These are phyloP conservation scores for Lachnellula subtilissima DNA, from an alignment of 2,329 filamentous ascomycete genomes.

Conservation along the genomic window DNA sequence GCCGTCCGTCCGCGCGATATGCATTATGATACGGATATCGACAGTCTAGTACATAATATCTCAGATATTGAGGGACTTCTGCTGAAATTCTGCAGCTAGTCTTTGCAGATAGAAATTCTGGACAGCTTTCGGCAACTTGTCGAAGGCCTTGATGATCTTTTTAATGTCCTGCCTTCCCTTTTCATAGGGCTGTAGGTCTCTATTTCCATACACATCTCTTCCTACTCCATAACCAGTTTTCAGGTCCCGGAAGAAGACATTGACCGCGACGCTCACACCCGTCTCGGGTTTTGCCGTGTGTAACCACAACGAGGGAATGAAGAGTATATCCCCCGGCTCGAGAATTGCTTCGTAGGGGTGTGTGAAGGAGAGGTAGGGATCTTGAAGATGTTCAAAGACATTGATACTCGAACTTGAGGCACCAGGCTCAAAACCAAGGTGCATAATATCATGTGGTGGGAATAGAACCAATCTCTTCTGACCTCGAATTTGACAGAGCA, in stretches of 20 bases:
- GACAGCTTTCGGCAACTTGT: slow-evolving; percentile 59
- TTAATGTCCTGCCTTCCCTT: slow-evolving; percentile 69
- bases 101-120: slow-evolving; percentile 71
- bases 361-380: slow-evolving; percentile 40
- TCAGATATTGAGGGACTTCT: slow-evolving; percentile 6
- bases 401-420: slow-evolving; percentile 76
- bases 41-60: not conserved
- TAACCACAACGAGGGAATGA: slow-evolving; percentile 78
- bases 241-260: slow-evolving; percentile 79
- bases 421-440: slow-evolving; percentile 68
- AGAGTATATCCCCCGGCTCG: slow-evolving; percentile 69
- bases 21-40: no score
- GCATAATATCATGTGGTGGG: slow-evolving; percentile 67
- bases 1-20: no score
- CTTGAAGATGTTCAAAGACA: slow-evolving; percentile 52
- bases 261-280: slow-evolving; percentile 70
- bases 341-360: slow-evolving; percentile 65
- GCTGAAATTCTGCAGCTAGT: slow-evolving; percentile 61
- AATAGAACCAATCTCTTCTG: slow-evolving; percentile 72
- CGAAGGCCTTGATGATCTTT: slow-evolving; percentile 61
- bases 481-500: slow-evolving; percentile 75
- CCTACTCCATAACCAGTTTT: slow-evolving; percentile 64
- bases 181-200: slow-evolving; percentile 80
- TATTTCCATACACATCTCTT: slow-evolving; percentile 81
- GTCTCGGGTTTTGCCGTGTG: slow-evolving; percentile 64